A percentile compares a stretch with the other conserved stretches of the same genome.
Conservation (phyloP, 2,329 filamentous ascomycete species). For the Claviceps citrina region DNA sequence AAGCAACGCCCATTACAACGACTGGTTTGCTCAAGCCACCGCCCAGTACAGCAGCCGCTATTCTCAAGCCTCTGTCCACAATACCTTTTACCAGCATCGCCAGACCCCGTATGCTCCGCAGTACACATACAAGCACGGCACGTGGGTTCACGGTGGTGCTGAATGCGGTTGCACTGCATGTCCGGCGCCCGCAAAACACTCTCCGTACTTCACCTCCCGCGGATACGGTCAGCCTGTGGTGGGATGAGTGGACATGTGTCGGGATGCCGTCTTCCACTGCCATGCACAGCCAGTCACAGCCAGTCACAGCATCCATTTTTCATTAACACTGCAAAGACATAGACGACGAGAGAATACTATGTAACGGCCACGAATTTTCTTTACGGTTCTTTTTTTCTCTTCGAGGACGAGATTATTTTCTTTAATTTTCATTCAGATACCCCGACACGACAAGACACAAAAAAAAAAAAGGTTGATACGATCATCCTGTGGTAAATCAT, state of each 20-base stretch:
- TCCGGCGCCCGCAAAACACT: conserved; percentile 28
- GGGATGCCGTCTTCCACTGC: background rate
- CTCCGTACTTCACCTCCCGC: conserved; percentile 32
- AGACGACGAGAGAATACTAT: conserved; percentile 7
- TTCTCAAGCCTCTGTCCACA: conserved; percentile 26
- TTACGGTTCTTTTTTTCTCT: conserved; percentile 13
- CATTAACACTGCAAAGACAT: too few species aligned
- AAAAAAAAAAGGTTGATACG: conserved; percentile 6
- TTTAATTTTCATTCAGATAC: conserved; percentile 24
- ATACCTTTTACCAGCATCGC: conserved; percentile 26
- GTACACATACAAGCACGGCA: conserved; percentile 30
- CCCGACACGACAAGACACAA: conserved; percentile 23
- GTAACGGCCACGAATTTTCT: conserved; percentile 21
- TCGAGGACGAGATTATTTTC: conserved; percentile 17
- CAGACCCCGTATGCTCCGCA: conserved; percentile 26
- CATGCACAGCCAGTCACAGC: too few species aligned
- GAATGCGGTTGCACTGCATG: conserved; percentile 37
- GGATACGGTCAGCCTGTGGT: conserved; percentile 40
- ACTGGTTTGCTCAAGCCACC: conserved; percentile 36
- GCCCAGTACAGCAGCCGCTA: conserved; percentile 30
- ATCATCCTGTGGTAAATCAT: conserved; percentile 13
- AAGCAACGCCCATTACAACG: conserved; percentile 39
- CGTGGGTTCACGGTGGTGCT: conserved; percentile 35
- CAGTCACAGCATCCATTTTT: too few species aligned
- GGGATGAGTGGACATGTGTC: conserved; percentile 23